Conservation (phyloP, 2,329 filamentous ascomycete genomes). For the Lasiodiplodia hormozganensis region DNA sequence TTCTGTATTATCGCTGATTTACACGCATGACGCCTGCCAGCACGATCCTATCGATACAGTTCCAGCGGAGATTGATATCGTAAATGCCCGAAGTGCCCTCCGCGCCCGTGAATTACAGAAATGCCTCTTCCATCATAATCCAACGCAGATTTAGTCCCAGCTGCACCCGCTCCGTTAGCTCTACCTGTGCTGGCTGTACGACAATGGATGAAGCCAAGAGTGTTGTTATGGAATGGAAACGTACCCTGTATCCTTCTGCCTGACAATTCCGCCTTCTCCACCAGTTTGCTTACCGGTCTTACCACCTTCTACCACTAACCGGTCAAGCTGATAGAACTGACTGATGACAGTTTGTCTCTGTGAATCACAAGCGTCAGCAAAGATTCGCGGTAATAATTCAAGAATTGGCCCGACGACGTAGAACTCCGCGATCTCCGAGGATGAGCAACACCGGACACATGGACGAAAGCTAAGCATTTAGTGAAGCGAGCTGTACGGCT, state of each 20-base stretch:
- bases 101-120: constrained; percentile 16
- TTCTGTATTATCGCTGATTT: constrained; percentile 21
- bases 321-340: constrained; percentile 91
- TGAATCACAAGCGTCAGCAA: constrained; percentile 15
- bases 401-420: not conserved
- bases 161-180: not conserved
- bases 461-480: not conserved
- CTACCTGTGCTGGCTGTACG: not conserved
- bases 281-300: constrained; percentile 78
- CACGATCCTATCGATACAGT: constrained; percentile 20
- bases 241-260: constrained; percentile 82
- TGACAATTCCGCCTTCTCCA: constrained; percentile 68
- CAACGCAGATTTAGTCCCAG: constrained; percentile 22
- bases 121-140: not conserved
- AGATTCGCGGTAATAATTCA: not conserved
- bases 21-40: constrained; percentile 17
- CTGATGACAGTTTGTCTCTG: constrained; percentile 95
- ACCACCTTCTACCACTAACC: constrained; percentile 88
- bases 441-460: not conserved
- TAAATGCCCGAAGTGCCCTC: constrained; percentile 15
- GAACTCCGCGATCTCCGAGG: not conserved
- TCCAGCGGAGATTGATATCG: constrained; percentile 26
- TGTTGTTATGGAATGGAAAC: constrained; percentile 36
- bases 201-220: not conserved
- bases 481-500: not conserved